Conservation (phyloP, 1,284 basidiomycete species). For the Ganoderma meredithae region DNA sequence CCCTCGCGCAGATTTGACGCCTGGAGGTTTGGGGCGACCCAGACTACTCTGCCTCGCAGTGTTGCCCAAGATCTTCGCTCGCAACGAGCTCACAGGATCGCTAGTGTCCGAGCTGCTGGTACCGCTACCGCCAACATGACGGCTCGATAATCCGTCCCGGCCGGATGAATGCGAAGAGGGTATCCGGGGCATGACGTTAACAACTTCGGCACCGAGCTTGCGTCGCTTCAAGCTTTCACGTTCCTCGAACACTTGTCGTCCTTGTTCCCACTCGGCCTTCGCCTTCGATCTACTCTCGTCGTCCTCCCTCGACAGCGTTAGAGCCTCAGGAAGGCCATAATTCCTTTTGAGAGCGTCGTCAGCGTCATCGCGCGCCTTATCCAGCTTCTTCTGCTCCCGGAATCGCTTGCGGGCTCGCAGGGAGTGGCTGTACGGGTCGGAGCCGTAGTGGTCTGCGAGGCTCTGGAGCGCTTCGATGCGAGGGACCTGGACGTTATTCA, state of each 20-base stretch:
- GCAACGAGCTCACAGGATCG: conserved; percentile 52
- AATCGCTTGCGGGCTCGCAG: conserved; percentile 79
- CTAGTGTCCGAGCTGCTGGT: conserved; percentile 9
- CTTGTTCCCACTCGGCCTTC: conserved; percentile 66
- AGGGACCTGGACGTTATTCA: conserved; percentile 75
- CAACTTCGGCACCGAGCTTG: conserved; percentile 47
- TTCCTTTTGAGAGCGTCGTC: conserved; percentile 76
- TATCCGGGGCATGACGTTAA: conserved; percentile 40
- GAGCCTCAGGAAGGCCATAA: conserved; percentile 75
- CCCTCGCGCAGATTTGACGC: conserved; percentile 17
- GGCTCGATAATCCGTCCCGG: conserved; percentile 19
- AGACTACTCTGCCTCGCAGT: conserved; percentile 36
- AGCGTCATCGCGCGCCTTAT: conserved; percentile 65
- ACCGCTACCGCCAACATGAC: conserved; percentile 22
- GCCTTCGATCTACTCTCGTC: conserved; percentile 62
- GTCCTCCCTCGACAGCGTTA: conserved; percentile 68
- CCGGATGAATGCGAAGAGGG: conserved; percentile 25
- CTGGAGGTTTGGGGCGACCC: conserved; percentile 34
- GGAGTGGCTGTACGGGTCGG: conserved; percentile 88
- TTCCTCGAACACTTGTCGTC: conserved; percentile 50
- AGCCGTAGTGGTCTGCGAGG: conserved; percentile 75
- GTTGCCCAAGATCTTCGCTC: conserved; percentile 65
- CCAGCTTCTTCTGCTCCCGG: conserved; percentile 84
- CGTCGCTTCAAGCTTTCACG: conserved; percentile 56
- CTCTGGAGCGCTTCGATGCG: conserved; percentile 82